Conservation (phyloP, 2,329 filamentous ascomycete species). For the Davidsoniella virescens region DNA sequence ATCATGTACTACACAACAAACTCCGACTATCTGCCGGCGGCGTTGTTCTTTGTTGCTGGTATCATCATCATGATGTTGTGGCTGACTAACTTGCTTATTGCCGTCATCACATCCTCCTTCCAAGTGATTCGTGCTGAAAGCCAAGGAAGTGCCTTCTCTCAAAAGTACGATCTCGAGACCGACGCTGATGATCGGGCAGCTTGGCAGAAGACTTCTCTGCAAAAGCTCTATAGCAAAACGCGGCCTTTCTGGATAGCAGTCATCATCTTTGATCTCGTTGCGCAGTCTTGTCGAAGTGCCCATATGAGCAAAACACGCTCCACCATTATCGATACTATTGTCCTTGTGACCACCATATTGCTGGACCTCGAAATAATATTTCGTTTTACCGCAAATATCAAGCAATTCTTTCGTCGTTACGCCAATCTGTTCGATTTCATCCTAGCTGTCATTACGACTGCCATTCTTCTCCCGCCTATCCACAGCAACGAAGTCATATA, state of each 20-base stretch:
- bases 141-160: constrained; percentile 68
- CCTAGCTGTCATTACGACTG: constrained; percentile 62
- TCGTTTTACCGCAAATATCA: constrained; percentile 65
- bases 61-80: constrained; percentile 92
- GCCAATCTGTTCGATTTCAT: constrained; percentile 67
- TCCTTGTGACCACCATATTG: constrained; percentile 60
- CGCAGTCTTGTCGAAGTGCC: constrained; percentile 62
- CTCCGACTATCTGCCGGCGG: constrained; percentile 76
- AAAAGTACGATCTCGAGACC: constrained; percentile 26
- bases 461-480: constrained; percentile 77
- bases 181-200: constrained; percentile 40
- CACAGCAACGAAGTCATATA: constrained; percentile 56
- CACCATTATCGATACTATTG: constrained; percentile 52
- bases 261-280: constrained; percentile 66
- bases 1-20: constrained; percentile 86
- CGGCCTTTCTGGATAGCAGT: constrained; percentile 62
- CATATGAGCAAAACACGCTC: constrained; percentile 48
- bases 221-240: constrained; percentile 59
- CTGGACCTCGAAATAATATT: constrained; percentile 70
- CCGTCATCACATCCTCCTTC: constrained; percentile 95
- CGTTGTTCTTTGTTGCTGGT: constrained; percentile 55
- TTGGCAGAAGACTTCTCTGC: constrained; percentile 35
- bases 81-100: constrained; percentile 87
- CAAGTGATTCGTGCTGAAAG: constrained; percentile 96
- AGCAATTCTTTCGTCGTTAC: constrained; percentile 56